A percentile compares a stretch with the other conserved stretches of the same genome.
Conservation (phyloP, 331 rosid species). For the Acacia concinna region DNA sequence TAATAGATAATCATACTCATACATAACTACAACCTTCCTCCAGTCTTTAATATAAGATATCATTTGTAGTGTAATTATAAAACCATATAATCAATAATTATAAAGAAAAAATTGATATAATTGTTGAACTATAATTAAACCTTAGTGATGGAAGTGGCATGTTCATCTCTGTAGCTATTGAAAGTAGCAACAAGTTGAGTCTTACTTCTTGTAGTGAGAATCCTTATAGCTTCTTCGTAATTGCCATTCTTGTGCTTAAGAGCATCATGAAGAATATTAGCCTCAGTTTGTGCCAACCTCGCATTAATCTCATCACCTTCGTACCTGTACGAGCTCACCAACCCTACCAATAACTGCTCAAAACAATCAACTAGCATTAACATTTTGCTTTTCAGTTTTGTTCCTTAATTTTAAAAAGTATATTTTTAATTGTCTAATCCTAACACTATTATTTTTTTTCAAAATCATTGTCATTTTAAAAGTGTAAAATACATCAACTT, state of each 20-base stretch:
- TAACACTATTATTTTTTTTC: too few species aligned
- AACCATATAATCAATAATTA: too few species aligned
- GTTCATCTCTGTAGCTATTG: slow-evolving; percentile 70
- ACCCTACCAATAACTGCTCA: slow-evolving; percentile 69
- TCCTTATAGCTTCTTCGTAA: slow-evolving; percentile 70
- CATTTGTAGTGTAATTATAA: too few species aligned
- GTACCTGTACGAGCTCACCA: slow-evolving; percentile 71
- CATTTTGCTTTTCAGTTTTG: too few species aligned
- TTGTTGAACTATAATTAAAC: slow-evolving; percentile 28
- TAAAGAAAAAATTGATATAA: too few species aligned
- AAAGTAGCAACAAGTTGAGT: slow-evolving; percentile 66
- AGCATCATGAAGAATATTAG: slow-evolving; percentile 67
- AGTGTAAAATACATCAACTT: too few species aligned
- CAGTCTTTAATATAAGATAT: too few species aligned
- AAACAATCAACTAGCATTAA: neutral
- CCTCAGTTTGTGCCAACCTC: slow-evolving; percentile 62
- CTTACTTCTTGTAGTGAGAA: slow-evolving; percentile 77
- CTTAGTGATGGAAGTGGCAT: slow-evolving; percentile 68
- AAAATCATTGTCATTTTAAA: too few species aligned
- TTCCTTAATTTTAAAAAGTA: too few species aligned
- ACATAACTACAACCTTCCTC: too few species aligned
- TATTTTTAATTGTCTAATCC: too few species aligned
- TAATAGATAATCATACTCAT: too few species aligned
- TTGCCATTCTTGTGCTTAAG: slow-evolving; percentile 64
- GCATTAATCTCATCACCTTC: slow-evolving; percentile 61